Percentiles rank a stretch among this genome's conserved stretches.
phyloP scores from a whole-genome alignment of 2,329 filamentous ascomycete genomes.

The Curvularia hawaiiensis region DNA sequence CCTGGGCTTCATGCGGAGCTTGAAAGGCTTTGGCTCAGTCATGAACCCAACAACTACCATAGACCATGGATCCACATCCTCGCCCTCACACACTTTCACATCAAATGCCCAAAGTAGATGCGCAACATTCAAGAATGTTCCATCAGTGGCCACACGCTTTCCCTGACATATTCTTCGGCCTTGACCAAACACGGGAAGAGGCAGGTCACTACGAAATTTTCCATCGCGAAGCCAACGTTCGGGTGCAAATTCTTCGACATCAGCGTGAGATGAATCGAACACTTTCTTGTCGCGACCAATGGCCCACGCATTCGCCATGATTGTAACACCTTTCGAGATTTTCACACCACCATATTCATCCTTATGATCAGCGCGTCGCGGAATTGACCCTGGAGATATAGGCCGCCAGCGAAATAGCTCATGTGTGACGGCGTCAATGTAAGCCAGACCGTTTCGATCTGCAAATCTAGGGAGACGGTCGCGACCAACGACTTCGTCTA shows the following conservation, averaged over 20 bases:
- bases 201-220: conserved; percentile 11
- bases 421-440: conserved; percentile 14
- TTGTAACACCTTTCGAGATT: conserved; percentile 12
- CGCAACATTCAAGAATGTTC: conserved; percentile 14
- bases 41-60: conserved; percentile 17
- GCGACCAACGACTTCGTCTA: conserved; percentile 14
- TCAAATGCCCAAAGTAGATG: conserved; percentile 15
- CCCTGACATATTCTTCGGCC: conserved; percentile 18
- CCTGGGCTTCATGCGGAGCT: conserved; percentile 15
- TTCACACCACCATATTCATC: conserved; percentile 14
- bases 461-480: conserved; percentile 11
- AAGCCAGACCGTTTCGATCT: conserved; percentile 8
- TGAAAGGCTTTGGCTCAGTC: conserved; percentile 17
- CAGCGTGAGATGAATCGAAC: conserved; percentile 9
- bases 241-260: conserved; percentile 10
- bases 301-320: conserved; percentile 19
- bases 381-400: conserved; percentile 16
- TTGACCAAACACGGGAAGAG: conserved; percentile 17
- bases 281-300: conserved; percentile 17
- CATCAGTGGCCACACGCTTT: conserved; percentile 17
- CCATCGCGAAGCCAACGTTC: conserved; percentile 17
- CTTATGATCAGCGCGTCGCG: conserved; percentile 10
- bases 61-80: conserved; percentile 13
- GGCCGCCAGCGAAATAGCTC: conserved; percentile 18
- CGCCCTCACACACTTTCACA: conserved; percentile 4